These are phyloP conservation scores for Talaromyces atroroseus DNA, from an alignment of 2,329 filamentous ascomycete genomes.

Conservation along the genomic window DNA sequence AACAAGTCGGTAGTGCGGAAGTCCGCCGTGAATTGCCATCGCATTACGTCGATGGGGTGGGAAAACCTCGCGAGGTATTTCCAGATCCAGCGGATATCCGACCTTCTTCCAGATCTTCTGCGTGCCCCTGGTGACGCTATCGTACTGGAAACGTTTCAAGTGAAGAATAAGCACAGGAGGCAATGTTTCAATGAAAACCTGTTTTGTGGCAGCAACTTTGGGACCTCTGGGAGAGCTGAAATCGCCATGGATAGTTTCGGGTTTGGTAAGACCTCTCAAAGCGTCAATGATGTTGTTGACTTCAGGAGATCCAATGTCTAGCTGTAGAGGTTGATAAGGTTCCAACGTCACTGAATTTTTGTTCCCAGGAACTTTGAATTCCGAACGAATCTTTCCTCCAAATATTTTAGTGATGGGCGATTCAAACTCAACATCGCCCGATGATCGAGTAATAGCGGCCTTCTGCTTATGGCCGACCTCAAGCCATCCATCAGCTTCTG, in stretches of 20 bases:
- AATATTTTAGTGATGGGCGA: slow-evolving; percentile 94
- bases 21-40: slow-evolving; percentile 59
- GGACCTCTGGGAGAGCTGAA: slow-evolving; percentile 74
- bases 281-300: slow-evolving; percentile 91
- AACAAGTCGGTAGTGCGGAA: slow-evolving; percentile 79
- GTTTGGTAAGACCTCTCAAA: slow-evolving; percentile 72
- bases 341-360: slow-evolving; percentile 90
- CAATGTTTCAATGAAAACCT: slow-evolving; percentile 86
- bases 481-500: slow-evolving; percentile 67
- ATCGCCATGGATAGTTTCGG: slow-evolving; percentile 79
- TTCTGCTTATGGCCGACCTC: slow-evolving; percentile 94
- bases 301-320: slow-evolving; percentile 84
- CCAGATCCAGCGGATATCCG: slow-evolving; percentile 88
- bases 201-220: slow-evolving; percentile 77
- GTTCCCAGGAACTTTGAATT: slow-evolving; percentile 76
- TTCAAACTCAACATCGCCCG: slow-evolving; percentile 64
- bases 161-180: slow-evolving; percentile 91
- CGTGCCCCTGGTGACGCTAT: slow-evolving; percentile 71
- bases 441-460: slow-evolving; percentile 76
- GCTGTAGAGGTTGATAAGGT: slow-evolving; percentile 87
- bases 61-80: slow-evolving; percentile 87
- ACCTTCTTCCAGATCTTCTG: slow-evolving; percentile 99
- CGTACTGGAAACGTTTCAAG: slow-evolving; percentile 95
- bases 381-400: slow-evolving; percentile 82
- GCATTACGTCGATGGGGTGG: slow-evolving; percentile 66